Evolutionary conservation across 306 rosid genomes (phyloP).

Genomic region (Mimosa bimucronata): DNA sequence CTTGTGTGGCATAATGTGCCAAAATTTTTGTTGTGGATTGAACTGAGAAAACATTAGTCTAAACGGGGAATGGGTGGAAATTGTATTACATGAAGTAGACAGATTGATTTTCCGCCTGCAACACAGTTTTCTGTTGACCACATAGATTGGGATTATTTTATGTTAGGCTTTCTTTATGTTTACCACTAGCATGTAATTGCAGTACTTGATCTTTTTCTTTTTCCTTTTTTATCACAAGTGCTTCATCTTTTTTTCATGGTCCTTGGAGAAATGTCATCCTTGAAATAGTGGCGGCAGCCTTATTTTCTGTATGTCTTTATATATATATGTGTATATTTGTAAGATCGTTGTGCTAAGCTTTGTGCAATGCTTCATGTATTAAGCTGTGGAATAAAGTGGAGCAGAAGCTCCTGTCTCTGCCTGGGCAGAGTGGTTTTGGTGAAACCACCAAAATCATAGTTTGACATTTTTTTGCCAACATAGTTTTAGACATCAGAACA

Average conservation of each 20-base stretch:
- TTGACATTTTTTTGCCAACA: too few relatives aligned
- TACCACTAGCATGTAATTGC: not conserved
- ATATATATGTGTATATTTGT: not conserved
- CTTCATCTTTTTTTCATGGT: not conserved
- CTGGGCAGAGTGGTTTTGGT: not conserved
- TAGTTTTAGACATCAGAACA: too few relatives aligned
- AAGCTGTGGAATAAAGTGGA: not conserved
- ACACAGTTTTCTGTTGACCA: not conserved
- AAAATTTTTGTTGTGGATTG: not conserved
- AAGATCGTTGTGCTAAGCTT: not conserved
- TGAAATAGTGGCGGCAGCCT: not conserved
- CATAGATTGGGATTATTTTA: not conserved
- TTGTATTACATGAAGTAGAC: not conserved
- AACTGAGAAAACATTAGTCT: conserved; percentile 10
- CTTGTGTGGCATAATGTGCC: conserved; percentile 5
- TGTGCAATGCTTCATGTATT: not conserved
- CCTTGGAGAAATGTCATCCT: not conserved
- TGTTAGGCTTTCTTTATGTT: not conserved
- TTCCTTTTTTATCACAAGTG: not conserved
- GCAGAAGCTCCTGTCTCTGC: not conserved
- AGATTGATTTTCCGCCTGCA: not conserved
- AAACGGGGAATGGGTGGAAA: not conserved
- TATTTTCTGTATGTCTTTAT: not conserved
- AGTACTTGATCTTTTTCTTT: conserved; percentile 1
- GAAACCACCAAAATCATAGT: too few relatives aligned